Percentiles rank a stretch among this genome's conserved stretches.
Evolutionary conservation across 2,329 filamentous ascomycete genomes (phyloP).

Genomic region (Cladosporium phlei): DNA sequence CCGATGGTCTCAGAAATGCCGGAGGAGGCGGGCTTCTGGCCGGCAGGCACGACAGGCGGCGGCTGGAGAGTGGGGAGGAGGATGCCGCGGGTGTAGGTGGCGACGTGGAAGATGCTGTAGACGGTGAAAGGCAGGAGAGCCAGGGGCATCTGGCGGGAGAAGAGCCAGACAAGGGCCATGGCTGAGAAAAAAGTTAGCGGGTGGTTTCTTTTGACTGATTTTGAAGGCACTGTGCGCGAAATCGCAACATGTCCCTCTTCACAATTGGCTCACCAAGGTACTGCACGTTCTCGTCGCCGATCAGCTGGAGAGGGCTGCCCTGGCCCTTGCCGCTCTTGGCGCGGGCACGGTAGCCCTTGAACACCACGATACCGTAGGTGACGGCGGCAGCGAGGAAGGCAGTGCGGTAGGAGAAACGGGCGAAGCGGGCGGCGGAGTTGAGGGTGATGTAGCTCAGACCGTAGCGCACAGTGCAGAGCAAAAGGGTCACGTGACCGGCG

Average conservation of each 20-base stretch:
- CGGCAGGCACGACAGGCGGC: slow-evolving; percentile 48
- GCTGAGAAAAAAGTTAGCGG: slow-evolving; percentile 46
- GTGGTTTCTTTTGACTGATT: not conserved
- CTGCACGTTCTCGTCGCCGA: slow-evolving; percentile 92
- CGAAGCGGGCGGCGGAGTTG: slow-evolving; percentile 75
- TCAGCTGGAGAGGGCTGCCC: slow-evolving; percentile 60
- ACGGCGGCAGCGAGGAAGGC: slow-evolving; percentile 84
- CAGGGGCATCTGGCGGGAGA: slow-evolving; percentile 80
- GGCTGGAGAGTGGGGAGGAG: slow-evolving; percentile 82
- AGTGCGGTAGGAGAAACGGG: slow-evolving; percentile 79
- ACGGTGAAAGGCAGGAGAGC: slow-evolving; percentile 91
- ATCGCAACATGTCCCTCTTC: not conserved
- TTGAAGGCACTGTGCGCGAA: too few relatives aligned
- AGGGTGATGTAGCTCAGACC: slow-evolving; percentile 79
- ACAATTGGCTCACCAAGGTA: slow-evolving; percentile 69
- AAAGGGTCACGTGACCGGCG: slow-evolving; percentile 75
- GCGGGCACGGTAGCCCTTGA: slow-evolving; percentile 90
- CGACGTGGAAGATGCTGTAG: slow-evolving; percentile 98
- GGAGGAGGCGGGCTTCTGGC: slow-evolving; percentile 55
- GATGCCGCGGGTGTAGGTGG: slow-evolving; percentile 91
- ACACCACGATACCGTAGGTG: slow-evolving; percentile 97
- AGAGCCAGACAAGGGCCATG: slow-evolving; percentile 94
- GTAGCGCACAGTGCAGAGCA: slow-evolving; percentile 80
- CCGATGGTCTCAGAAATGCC: slow-evolving; percentile 78
- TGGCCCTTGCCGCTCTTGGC: slow-evolving; percentile 64